Evolutionary conservation across 169 alveolate genomes (phyloP).

Genomic region (Pseudocohnilembus persalinus): DNA sequence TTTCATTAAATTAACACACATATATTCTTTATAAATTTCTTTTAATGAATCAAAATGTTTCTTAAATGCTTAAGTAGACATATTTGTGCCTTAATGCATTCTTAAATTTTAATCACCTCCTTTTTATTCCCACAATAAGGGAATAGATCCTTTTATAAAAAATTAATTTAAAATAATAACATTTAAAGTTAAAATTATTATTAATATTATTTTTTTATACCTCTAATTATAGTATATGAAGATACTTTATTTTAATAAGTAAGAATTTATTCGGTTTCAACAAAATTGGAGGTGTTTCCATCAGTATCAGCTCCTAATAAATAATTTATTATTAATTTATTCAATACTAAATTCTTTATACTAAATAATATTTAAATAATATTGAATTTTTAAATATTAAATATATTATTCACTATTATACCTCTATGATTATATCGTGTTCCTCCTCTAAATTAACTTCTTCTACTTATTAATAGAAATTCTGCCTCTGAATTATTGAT

Average conservation of each 20-base stretch:
- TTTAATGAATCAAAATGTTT: conserved; percentile 56
- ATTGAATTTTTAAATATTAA: too few relatives aligned
- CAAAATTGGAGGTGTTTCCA: conserved; percentile 96
- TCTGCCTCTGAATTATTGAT: too few relatives aligned
- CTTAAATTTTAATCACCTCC: conserved; percentile 49
- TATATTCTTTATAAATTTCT: conserved; percentile 48
- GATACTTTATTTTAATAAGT: conserved; percentile 57
- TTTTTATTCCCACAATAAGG: conserved; percentile 69
- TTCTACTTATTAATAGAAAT: not conserved
- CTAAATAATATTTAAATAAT: too few relatives aligned
- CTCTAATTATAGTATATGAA: conserved; percentile 91
- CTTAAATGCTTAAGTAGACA: conserved; percentile 63
- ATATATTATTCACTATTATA: too few relatives aligned
- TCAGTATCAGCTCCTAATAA: conserved; percentile 86
- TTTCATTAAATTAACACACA: conserved; percentile 47
- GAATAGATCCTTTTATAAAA: conserved; percentile 21
- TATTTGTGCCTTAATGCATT: conserved; percentile 61
- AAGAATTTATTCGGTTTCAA: conserved; percentile 93
- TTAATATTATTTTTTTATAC: conserved; percentile 96
- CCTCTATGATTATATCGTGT: not conserved
- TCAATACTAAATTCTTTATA: too few relatives aligned
- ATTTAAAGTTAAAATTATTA: not conserved
- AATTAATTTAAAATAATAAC: not conserved
- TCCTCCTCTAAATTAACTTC: not conserved
- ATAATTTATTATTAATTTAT: too few relatives aligned